These are phyloP conservation scores for Pneumocystis canis DNA, from an alignment of 1,139 yeast species.

Conservation along the genomic window DNA sequence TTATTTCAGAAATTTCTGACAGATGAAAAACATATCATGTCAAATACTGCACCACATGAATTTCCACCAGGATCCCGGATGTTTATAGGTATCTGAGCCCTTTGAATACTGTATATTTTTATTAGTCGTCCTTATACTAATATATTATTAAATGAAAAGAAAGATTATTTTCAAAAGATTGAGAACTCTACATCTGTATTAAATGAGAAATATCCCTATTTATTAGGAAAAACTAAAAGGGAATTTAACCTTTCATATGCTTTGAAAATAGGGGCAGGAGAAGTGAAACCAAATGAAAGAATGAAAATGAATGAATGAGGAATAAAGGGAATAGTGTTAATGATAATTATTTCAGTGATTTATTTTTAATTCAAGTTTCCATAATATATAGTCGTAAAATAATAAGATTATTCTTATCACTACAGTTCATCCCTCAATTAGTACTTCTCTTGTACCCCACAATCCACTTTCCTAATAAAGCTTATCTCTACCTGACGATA, in stretches of 20 bases:
- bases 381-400: too few relatives aligned
- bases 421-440: too few relatives aligned
- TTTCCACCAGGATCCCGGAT: slow-evolving; percentile 68
- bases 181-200: neutral
- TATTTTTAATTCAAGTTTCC: too few relatives aligned
- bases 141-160: neutral
- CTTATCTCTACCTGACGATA: too few relatives aligned
- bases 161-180: too few relatives aligned
- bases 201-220: too few relatives aligned
- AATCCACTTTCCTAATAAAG: too few relatives aligned
- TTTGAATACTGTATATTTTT: neutral
- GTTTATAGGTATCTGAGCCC: slow-evolving; percentile 40
- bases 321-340: neutral
- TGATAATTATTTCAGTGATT: neutral
- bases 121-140: neutral
- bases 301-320: neutral
- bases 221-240: neutral
- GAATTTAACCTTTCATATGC: too few relatives aligned
- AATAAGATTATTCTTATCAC: too few relatives aligned
- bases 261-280: neutral
- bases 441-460: too few relatives aligned
- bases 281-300: neutral
- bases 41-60: slow-evolving; percentile 46
- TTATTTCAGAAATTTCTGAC: slow-evolving; percentile 38
- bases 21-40: slow-evolving; percentile 34